Base-by-base conservation (phyloP, 306 rosid species). In the Crotalaria pallida region DNA sequence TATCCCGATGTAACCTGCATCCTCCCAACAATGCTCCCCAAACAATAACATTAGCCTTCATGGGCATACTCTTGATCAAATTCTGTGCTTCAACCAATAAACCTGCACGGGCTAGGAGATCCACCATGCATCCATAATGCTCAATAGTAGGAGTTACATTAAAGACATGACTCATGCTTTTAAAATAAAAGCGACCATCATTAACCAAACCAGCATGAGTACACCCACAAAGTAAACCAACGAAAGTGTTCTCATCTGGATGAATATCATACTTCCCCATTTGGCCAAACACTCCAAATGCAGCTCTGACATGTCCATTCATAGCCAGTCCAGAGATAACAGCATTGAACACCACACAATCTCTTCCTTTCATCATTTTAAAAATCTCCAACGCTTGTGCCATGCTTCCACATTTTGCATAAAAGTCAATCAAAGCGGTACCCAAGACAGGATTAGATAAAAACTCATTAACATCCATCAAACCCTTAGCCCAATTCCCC, bases 101-200 rank as follows among this genome's bases (percentile, higher is more conserved):
- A 19, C 88, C 92, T 17, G 92, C 85, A n/a, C 92, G 92, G 19
- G 87, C 80, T 58, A 87, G 86, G 55, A 87, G 92, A 80, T 89
- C 90, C 64, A 87, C 86, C 89, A 83, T 83, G 72, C 92, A 89
- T 50, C 96, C 96, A 73, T 85, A 83, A 79, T 89, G 96, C 76
- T 89, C 96, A 10, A 89, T 82, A 16, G 89, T 69, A 40, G 87
- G 90, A 71, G 79, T 64, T 69, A 90, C 60, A 65, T 79, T 57
- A 74, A 83, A 84, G 9, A 62, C 80, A 48, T 18, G 22, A 38
- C 72, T 79, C 86, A 84, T 86, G 83, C 79, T 56, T 24, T 72
- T 63, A 62, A 90, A 88, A 84, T 75, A 90, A 17, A 34, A 70
- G 15, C 82, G 91, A 13, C 94, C 96, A 33, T 86, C 92, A 11